A percentile compares a stretch with the other conserved stretches of the same genome.
phyloP scores from a whole-genome alignment of 176 grass and related monocot species.

The Eleusine indica region DNA sequence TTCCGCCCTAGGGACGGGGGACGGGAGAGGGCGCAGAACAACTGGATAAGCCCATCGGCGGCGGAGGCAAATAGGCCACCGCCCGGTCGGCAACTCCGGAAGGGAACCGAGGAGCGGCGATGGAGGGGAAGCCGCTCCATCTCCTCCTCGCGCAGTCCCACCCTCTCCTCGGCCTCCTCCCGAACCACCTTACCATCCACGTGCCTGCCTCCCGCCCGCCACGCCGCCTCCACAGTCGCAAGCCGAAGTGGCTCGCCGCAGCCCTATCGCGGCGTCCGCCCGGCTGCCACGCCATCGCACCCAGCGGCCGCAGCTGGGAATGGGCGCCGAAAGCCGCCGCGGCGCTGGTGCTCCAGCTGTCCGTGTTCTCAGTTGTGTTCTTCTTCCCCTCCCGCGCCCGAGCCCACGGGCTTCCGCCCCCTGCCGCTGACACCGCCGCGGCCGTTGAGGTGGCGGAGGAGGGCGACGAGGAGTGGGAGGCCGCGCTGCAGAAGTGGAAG shows the following conservation, averaged over 20 bases:
- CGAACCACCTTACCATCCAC: not conserved
- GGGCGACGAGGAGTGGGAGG: constrained; percentile 66
- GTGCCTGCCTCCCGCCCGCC: not conserved
- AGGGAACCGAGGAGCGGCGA: not conserved
- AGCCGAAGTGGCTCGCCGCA: constrained; percentile 33
- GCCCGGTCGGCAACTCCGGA: not conserved
- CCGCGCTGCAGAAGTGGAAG: constrained; percentile 74
- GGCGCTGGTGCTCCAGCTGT: constrained; percentile 56
- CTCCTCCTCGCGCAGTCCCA: constrained; percentile 33
- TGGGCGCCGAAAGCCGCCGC: constrained; percentile 26
- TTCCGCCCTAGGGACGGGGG: not conserved
- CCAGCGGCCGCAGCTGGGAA: constrained; percentile 11
- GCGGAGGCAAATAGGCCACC: not conserved
- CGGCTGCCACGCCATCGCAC: not conserved
- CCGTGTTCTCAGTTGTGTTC: constrained; percentile 45
- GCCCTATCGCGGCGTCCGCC: constrained; percentile 16
- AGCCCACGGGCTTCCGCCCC: constrained; percentile 31
- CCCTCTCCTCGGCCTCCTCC: not conserved
- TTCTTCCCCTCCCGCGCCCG: constrained; percentile 45
- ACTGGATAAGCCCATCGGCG: constrained; percentile 20
- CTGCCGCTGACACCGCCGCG: not conserved
- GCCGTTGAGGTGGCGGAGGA: constrained; percentile 32
- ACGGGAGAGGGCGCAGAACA: not conserved
- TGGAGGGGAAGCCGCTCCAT: constrained; percentile 39
- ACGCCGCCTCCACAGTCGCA: constrained; percentile 17